Base-by-base conservation (phyloP, 140 eudicot species). In the Cichorium intybus region DNA sequence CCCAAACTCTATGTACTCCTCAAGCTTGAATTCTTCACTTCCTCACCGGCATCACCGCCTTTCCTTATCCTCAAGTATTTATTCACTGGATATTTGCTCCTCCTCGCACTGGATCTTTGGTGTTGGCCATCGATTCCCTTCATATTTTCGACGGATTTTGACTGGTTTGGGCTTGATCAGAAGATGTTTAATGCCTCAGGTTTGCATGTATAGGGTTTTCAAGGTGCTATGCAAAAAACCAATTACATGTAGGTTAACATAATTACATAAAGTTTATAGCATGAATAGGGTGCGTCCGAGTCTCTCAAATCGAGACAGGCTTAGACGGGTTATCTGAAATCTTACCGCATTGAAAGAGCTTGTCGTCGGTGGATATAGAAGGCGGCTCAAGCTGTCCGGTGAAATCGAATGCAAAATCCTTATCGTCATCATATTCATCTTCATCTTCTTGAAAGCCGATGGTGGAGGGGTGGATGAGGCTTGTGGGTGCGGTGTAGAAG, bases 71-170 rank as follows among this genome's bases (percentile, higher is more conserved):
- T 24, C 31, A 77, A 48, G 63, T 81, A 81, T 57, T 75, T 81
- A 10, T 62, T 79, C 34, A 59, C 60, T 1, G 81, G 80, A 1
- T 71, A 77, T 43, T 79, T 73, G 16, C 52, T 75, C 27, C 68
- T 57, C 21, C 66, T 68, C 31, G 79, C 84, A 57, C 89, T 79
- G n/a, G n/a, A n/a, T n/a, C n/a, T n/a, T n/a, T n/a, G n/a, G n/a
- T n/a, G n/a, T n/a, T n/a, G n/a, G n/a, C n/a, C n/a, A n/a, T n/a
- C n/a, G n/a, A n/a, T n/a, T n/a, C n/a, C n/a, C n/a, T n/a, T n/a
- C n/a, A n/a, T n/a, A 96, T 87, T 39, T 91, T 96, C 10, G 96
- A 91, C 7, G 84, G 81, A 43, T 96, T 91, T 28, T 96, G 64
- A 11, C 16, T 35, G 23, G 6, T 16, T 0, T 17, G 31, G 12